These are phyloP conservation scores for Kregervanrija fluxuum DNA, from an alignment of 805 yeast genomes.

Conservation along the genomic window DNA sequence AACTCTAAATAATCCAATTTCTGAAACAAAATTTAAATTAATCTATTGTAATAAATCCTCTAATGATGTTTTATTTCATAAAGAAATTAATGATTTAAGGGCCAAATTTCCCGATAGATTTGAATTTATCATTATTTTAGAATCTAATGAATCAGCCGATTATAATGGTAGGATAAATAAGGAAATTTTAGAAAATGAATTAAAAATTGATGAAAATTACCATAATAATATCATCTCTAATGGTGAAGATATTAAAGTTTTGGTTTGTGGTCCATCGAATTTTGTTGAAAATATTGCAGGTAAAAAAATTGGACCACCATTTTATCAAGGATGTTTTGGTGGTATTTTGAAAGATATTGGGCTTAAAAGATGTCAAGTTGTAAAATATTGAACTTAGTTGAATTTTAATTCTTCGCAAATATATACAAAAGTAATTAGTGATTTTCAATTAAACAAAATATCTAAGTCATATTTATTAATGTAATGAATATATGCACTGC, in stretches of 20 bases:
- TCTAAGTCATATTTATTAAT: too few species aligned
- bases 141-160: background rate
- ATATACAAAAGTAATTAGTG: too few species aligned
- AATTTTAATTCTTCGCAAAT: too few species aligned
- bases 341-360: slow-evolving; percentile 2
- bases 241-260: background rate
- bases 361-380: background rate
- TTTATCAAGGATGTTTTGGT: slow-evolving; percentile 1
- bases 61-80: slow-evolving; percentile 2
- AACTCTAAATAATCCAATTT: slow-evolving; percentile 1
- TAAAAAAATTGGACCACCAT: background rate
- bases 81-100: slow-evolving; percentile 29
- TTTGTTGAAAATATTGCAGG: slow-evolving; percentile 1
- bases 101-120: slow-evolving; percentile 3
- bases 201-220: background rate
- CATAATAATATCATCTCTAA: too few species aligned
- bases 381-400: background rate
- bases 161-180: background rate
- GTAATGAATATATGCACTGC: too few species aligned
- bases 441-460: too few species aligned
- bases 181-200: background rate
- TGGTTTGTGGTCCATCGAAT: slow-evolving; percentile 3
- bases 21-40: slow-evolving; percentile 1
- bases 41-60: background rate
- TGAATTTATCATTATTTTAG: slow-evolving; percentile 2